Conservation (phyloP, 148 eudicot species). For the Camellia japonica region DNA sequence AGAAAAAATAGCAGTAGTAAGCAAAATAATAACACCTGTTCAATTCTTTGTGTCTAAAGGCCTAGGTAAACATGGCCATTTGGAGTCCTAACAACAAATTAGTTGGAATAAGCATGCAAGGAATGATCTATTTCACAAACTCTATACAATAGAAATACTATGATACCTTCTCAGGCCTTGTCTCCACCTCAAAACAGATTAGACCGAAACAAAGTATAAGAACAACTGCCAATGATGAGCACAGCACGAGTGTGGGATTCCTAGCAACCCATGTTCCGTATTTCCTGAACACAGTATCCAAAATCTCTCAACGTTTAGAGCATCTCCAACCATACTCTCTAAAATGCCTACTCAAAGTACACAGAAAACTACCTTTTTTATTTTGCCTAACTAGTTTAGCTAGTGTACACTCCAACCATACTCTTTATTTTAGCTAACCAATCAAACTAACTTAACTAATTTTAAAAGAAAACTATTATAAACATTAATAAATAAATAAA, state of each 20-base stretch:
- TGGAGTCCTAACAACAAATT: background rate
- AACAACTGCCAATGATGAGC: conserved; percentile 55
- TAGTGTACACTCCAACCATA: too few relatives aligned
- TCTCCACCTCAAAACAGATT: conserved; percentile 61
- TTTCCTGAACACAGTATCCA: conserved; percentile 37
- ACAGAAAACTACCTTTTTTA: too few relatives aligned
- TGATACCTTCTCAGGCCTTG: conserved; percentile 68
- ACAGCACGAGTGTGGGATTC: conserved; percentile 56
- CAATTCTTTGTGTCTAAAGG: conserved; percentile 34
- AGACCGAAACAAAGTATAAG: conserved; percentile 63
- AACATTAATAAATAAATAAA: too few relatives aligned
- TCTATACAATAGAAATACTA: background rate
- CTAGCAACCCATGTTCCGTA: conserved; percentile 78
- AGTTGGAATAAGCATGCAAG: background rate
- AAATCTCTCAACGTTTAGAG: background rate
- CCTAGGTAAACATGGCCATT: background rate
- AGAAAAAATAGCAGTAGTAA: background rate
- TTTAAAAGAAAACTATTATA: too few relatives aligned
- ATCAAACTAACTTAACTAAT: too few relatives aligned
- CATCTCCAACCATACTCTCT: too few relatives aligned
- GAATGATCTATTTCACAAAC: background rate
- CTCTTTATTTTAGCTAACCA: too few relatives aligned
- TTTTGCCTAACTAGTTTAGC: too few relatives aligned
- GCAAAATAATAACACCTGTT: conserved; percentile 44
- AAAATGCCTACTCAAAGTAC: too few relatives aligned